These are phyloP conservation scores for Bathelium albidoporum DNA, from an alignment of 495 filamentous ascomycete genomes.

Conservation along the genomic window DNA sequence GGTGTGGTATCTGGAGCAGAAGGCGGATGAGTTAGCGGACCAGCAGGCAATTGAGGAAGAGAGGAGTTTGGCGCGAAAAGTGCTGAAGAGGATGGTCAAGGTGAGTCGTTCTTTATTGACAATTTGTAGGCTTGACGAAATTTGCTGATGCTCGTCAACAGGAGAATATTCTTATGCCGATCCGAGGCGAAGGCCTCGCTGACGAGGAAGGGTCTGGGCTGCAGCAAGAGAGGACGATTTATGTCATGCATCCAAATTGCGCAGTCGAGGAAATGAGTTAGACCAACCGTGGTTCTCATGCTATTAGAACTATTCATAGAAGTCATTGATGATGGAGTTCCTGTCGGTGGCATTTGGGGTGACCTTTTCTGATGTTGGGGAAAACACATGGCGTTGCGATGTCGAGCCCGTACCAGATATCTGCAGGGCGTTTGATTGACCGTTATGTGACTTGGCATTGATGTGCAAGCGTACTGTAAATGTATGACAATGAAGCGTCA, in stretches of 20 bases:
- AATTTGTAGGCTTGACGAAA: background rate
- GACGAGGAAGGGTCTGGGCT: conserved; percentile 43
- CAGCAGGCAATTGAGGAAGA: conserved; percentile 74
- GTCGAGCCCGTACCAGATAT: too few relatives aligned
- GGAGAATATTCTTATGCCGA: conserved; percentile 89
- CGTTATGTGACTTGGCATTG: too few relatives aligned
- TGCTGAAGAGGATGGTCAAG: conserved; percentile 93
- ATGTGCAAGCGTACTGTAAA: too few relatives aligned
- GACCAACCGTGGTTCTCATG: background rate
- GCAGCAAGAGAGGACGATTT: conserved; percentile 53
- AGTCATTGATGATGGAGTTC: background rate
- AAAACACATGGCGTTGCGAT: too few relatives aligned
- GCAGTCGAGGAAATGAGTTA: conserved; percentile 57
- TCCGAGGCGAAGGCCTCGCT: conserved; percentile 72
- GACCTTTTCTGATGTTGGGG: too few relatives aligned
- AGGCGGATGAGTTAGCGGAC: conserved; percentile 68
- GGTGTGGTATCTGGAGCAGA: conserved; percentile 90
- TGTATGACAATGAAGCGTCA: too few relatives aligned
- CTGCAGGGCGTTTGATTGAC: too few relatives aligned
- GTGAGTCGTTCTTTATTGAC: conserved; percentile 40
- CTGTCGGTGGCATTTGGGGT: too few relatives aligned
- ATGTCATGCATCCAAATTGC: conserved; percentile 92
- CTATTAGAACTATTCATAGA: background rate
- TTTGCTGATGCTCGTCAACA: conserved; percentile 27
- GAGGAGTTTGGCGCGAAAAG: conserved; percentile 68